Conservation (phyloP, 2,329 filamentous ascomycete genomes). For the Cercospora brassicicola region DNA sequence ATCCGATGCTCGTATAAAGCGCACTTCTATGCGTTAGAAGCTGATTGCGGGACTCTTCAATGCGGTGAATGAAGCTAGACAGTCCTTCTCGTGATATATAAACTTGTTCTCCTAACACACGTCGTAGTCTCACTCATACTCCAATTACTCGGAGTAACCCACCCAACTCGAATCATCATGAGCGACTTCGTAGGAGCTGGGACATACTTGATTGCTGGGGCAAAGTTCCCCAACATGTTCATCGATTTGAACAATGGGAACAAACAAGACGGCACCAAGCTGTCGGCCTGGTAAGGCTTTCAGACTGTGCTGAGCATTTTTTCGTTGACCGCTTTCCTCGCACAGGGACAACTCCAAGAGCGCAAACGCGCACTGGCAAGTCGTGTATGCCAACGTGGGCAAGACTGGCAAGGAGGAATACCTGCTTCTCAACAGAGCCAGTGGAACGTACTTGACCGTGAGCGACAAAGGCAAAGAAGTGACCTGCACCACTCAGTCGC, state of each 20-base stretch:
- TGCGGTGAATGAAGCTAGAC: too few species aligned
- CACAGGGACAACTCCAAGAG: background rate
- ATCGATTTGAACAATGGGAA: background rate
- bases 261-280: background rate
- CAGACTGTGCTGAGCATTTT: too few species aligned
- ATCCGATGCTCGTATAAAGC: too few species aligned
- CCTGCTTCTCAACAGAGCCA: conserved; percentile 7
- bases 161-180: background rate
- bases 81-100: background rate
- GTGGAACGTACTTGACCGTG: conserved; percentile 30
- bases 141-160: background rate
- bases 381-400: background rate
- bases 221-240: background rate
- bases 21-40: too few species aligned
- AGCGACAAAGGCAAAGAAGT: conserved; percentile 15
- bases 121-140: background rate
- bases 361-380: background rate
- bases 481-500: background rate
- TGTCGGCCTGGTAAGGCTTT: background rate
- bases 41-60: too few species aligned
- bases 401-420: background rate
- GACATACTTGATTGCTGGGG: background rate
- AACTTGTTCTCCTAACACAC: background rate
- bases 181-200: background rate
- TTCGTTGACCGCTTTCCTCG: background rate